Conservation (phyloP, 495 filamentous ascomycete genomes). For the Annulohypoxylon moriforme region DNA sequence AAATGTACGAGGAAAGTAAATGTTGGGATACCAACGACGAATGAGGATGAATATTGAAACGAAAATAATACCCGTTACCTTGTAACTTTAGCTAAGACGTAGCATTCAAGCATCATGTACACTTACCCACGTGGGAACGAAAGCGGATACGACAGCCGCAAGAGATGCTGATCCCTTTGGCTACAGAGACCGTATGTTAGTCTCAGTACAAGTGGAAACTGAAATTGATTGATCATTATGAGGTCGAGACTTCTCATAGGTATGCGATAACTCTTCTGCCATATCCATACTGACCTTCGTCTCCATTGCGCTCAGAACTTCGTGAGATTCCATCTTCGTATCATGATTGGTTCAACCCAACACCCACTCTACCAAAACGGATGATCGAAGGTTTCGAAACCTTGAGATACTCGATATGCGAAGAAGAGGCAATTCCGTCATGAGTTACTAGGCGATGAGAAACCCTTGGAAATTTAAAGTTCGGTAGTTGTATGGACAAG, state of each 20-base stretch:
- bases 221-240: not conserved
- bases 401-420: not conserved
- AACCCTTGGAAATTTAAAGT: no score
- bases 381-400: not conserved
- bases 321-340: not conserved
- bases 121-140: slow-evolving; percentile 48
- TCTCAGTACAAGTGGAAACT: no score
- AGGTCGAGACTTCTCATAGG: not conserved
- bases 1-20: slow-evolving; percentile 47
- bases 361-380: not conserved
- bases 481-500: no score
- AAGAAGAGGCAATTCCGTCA: not conserved
- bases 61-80: slow-evolving; percentile 41
- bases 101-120: not conserved
- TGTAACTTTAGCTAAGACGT: slow-evolving; percentile 12
- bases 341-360: not conserved
- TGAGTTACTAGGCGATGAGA: no score
- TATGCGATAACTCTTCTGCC: no score
- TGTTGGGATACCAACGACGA: slow-evolving; percentile 40
- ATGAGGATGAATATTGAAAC: slow-evolving; percentile 46
- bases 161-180: slow-evolving; percentile 47
- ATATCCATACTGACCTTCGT: slow-evolving; percentile 1
- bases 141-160: slow-evolving; percentile 42
- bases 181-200: slow-evolving; percentile 33
- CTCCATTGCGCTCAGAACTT: slow-evolving; percentile 9